Percentiles rank a stretch among this genome's conserved stretches.
These are phyloP conservation scores for Yarrowia sp. DNA, from an alignment of 805 yeast genomes.

Conservation along the genomic window DNA sequence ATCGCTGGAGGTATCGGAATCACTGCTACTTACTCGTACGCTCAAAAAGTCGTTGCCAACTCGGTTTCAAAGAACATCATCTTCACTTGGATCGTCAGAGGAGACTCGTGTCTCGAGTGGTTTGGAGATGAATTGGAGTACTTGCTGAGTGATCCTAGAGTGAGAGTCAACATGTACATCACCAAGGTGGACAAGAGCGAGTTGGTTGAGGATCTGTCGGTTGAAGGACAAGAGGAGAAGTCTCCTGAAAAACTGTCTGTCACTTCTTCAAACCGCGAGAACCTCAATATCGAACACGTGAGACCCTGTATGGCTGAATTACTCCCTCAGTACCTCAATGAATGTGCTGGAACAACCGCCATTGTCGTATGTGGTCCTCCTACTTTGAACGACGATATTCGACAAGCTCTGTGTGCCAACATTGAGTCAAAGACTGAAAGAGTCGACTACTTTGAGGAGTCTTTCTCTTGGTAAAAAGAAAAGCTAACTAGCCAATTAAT, in stretches of 20 bases:
- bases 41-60: conserved; percentile 32
- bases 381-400: conserved; percentile 53
- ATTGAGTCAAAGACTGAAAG: conserved; percentile 46
- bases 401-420: conserved; percentile 48
- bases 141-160: conserved; percentile 34
- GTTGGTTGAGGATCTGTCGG: not conserved
- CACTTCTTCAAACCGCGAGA: not conserved
- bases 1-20: conserved; percentile 77
- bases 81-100: conserved; percentile 62
- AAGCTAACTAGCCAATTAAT: not conserved
- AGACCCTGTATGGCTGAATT: not conserved
- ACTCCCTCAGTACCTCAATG: not conserved
- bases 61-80: conserved; percentile 42
- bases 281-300: not conserved
- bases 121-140: conserved; percentile 43
- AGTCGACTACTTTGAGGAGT: conserved; percentile 66
- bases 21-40: conserved; percentile 57
- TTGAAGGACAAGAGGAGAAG: not conserved
- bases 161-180: conserved; percentile 32
- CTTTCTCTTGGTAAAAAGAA: conserved; percentile 57
- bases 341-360: not conserved
- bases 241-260: not conserved
- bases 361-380: conserved; percentile 56
- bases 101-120: conserved; percentile 49
- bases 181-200: conserved; percentile 16